Evolutionary conservation across 805 yeast genomes (phyloP).

Genomic region (Yarrowia sp.): DNA sequence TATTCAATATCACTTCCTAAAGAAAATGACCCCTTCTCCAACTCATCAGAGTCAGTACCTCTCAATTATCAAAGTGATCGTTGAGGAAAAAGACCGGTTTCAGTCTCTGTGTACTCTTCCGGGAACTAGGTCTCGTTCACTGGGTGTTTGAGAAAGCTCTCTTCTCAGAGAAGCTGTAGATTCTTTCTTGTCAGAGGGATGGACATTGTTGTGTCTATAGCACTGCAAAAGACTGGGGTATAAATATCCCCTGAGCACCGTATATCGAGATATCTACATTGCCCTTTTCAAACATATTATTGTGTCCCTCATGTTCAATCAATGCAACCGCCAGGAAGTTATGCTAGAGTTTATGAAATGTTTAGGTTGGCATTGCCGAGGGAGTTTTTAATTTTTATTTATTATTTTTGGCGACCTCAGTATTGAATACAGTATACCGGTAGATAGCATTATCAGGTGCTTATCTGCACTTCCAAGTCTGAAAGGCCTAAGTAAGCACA

Average conservation of each 20-base stretch:
- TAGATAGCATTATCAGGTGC: too few species aligned
- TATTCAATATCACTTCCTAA: slow-evolving; percentile 58
- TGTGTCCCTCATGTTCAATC: background rate
- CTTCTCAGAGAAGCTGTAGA: background rate
- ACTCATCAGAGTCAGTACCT: slow-evolving; percentile 33
- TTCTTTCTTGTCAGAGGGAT: background rate
- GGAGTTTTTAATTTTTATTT: too few species aligned
- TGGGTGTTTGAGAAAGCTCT: slow-evolving; percentile 36
- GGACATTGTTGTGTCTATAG: too few species aligned
- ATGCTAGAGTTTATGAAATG: background rate
- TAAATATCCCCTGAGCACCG: background rate
- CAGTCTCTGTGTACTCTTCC: slow-evolving; percentile 89
- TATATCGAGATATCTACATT: background rate
- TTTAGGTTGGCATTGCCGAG: too few species aligned
- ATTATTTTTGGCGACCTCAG: too few species aligned
- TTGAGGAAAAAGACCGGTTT: slow-evolving; percentile 77
- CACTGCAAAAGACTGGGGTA: too few species aligned
- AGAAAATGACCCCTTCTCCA: slow-evolving; percentile 41
- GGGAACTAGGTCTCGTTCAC: slow-evolving; percentile 63
- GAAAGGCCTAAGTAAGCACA: too few species aligned
- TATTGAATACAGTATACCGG: too few species aligned
- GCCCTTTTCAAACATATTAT: slow-evolving; percentile 8
- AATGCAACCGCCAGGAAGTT: background rate
- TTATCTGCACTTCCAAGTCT: too few species aligned
- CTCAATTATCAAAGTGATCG: slow-evolving; percentile 25